Evolutionary conservation across 2,329 filamentous ascomycete genomes (phyloP).

Genomic region (Colletotrichum liriopes): DNA sequence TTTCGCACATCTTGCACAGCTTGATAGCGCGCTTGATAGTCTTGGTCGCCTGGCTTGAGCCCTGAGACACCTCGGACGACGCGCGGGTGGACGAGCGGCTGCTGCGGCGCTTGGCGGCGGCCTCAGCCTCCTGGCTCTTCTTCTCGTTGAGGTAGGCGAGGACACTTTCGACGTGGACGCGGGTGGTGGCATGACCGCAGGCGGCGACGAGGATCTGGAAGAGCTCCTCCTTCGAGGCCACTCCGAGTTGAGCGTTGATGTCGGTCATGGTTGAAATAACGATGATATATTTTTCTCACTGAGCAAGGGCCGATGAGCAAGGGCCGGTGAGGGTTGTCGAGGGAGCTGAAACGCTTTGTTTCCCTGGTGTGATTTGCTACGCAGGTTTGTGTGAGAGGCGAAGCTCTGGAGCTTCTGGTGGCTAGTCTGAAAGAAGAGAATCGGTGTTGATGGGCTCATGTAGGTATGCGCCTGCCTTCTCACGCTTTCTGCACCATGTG

Average conservation of each 20-base stretch:
- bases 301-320: background rate
- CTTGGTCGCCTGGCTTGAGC: background rate
- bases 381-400: background rate
- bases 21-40: conserved; percentile 15
- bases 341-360: background rate
- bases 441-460: conserved; percentile 15
- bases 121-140: background rate
- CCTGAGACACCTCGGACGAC: conserved; percentile 26
- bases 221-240: conserved; percentile 28
- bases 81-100: conserved; percentile 12
- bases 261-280: conserved; percentile 1
- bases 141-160: conserved; percentile 27
- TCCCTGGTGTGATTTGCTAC: background rate
- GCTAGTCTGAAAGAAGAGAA: conserved; percentile 5
- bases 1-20: conserved; percentile 23
- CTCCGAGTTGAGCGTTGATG: conserved; percentile 1
- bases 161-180: conserved; percentile 11
- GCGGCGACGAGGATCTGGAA: conserved; percentile 18
- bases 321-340: background rate
- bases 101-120: conserved; percentile 11
- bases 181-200: conserved; percentile 17
- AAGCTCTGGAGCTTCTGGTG: background rate
- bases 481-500: conserved; percentile 16
- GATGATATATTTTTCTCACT: background rate
- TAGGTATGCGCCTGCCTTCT: conserved; percentile 25